These are phyloP conservation scores for Bipolaris oryzae DNA, from an alignment of 2,329 filamentous ascomycete genomes.

Conservation along the genomic window DNA sequence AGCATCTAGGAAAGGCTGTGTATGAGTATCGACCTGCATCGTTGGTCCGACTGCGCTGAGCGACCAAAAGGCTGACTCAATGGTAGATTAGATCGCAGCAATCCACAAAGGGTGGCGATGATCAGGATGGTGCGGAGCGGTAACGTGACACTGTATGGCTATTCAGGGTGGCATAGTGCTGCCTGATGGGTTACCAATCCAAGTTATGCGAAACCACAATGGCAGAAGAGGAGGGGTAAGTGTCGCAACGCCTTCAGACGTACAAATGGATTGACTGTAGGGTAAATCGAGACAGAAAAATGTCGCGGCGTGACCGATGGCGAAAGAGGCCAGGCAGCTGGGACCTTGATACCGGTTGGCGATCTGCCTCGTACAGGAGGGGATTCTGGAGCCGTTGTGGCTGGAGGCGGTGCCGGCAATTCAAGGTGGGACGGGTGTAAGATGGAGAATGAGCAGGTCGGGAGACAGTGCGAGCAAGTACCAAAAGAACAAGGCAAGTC, in stretches of 20 bases:
- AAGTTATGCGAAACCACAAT: constrained; percentile 25
- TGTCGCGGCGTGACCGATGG: constrained; percentile 30
- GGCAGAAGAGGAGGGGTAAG: constrained; percentile 16
- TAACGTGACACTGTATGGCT: constrained; percentile 39
- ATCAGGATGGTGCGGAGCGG: constrained; percentile 21
- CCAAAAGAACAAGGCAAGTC: constrained; percentile 22
- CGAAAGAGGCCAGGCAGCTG: constrained; percentile 35
- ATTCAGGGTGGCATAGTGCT: constrained; percentile 45
- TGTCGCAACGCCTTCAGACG: constrained; percentile 23
- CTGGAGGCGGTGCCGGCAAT: constrained; percentile 42
- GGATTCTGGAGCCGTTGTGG: constrained; percentile 34
- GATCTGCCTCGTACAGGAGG: constrained; percentile 43
- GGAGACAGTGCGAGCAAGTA: constrained; percentile 32
- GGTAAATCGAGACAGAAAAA: constrained; percentile 26
- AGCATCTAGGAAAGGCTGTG: constrained; percentile 44
- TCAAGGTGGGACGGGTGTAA: constrained; percentile 33
- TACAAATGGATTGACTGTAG: constrained; percentile 21
- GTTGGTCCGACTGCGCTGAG: constrained; percentile 19
- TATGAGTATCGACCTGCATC: constrained; percentile 44
- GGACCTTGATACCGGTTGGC: constrained; percentile 31
- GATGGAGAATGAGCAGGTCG: constrained; percentile 28
- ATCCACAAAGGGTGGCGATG: constrained; percentile 15
- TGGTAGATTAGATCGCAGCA: constrained; percentile 12
- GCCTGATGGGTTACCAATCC: constrained; percentile 30
- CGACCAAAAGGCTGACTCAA: constrained; percentile 31